Conservation (phyloP, 208 protist species). For the Phytomonas sp. region DNA sequence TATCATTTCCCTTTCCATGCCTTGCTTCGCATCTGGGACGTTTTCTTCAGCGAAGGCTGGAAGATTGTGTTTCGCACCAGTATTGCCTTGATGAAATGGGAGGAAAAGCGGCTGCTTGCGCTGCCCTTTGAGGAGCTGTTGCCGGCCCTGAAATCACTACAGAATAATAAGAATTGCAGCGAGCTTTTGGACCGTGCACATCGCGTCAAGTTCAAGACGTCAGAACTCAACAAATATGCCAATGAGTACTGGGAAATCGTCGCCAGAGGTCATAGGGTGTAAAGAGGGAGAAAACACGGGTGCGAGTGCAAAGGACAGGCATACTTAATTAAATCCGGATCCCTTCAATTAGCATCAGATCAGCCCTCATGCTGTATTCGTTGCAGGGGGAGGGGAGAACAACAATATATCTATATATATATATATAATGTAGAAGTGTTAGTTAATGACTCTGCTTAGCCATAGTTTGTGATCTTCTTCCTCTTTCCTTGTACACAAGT, state of each 20-base stretch:
- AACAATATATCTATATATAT: background rate
- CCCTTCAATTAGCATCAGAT: background rate
- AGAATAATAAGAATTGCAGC: conserved; percentile 74
- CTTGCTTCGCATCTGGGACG: conserved; percentile 88
- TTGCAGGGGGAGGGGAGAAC: too few relatives aligned
- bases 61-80: conserved; percentile 90
- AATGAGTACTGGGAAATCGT: conserved; percentile 69
- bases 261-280: conserved; percentile 10
- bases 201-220: conserved; percentile 82
- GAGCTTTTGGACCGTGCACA: conserved; percentile 67
- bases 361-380: background rate
- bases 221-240: conserved; percentile 68
- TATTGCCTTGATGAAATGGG: conserved; percentile 86
- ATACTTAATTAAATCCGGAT: background rate
- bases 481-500: background rate
- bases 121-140: conserved; percentile 75
- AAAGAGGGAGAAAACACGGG: background rate
- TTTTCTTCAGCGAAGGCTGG: conserved; percentile 91
- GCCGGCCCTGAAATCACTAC: conserved; percentile 73
- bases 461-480: background rate
- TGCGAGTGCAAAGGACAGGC: background rate
- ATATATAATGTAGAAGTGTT: background rate
- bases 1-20: conserved; percentile 83
- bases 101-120: conserved; percentile 61
- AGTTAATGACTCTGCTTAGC: background rate